Conservation (phyloP, 1,284 basidiomycete genomes). For the Porogramme epimiltina region DNA sequence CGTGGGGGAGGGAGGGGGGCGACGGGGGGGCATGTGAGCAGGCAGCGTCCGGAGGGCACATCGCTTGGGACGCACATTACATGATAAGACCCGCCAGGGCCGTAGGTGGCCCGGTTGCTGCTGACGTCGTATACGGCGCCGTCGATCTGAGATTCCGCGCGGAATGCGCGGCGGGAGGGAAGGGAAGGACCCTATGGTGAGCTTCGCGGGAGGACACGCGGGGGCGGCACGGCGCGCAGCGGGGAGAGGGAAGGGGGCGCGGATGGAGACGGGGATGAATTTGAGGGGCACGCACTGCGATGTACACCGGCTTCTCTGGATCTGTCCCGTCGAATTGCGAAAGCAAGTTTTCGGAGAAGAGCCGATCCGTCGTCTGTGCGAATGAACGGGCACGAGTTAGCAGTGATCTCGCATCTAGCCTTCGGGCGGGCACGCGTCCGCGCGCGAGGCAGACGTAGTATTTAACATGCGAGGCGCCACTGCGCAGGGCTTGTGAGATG, state of each 20-base stretch:
- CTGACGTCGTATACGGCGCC: constrained; percentile 94
- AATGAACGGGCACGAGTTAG: constrained; percentile 12
- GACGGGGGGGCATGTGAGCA: not conserved
- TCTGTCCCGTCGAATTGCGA: constrained; percentile 76
- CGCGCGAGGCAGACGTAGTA: constrained; percentile 10
- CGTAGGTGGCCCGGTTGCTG: constrained; percentile 77
- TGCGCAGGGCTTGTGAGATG: constrained; percentile 1
- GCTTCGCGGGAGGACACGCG: constrained; percentile 22
- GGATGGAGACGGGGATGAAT: not conserved
- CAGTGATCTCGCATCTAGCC: constrained; percentile 15
- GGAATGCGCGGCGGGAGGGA: not conserved
- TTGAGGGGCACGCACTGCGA: constrained; percentile 83
- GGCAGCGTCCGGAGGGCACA: not conserved
- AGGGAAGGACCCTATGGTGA: constrained; percentile 9
- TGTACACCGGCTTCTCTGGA: constrained; percentile 75
- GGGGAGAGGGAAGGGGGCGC: constrained; percentile 14
- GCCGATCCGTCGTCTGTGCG: constrained; percentile 51
- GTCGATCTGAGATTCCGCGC: constrained; percentile 64
- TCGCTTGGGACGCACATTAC: constrained; percentile 61
- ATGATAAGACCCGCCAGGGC: constrained; percentile 86
- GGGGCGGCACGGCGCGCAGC: constrained; percentile 13
- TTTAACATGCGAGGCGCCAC: no score
- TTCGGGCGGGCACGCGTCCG: not conserved
- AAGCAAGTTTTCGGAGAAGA: constrained; percentile 76
- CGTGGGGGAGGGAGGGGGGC: not conserved